Evolutionary conservation across 805 yeast genomes (phyloP).

Genomic region (Candida oleophila): DNA sequence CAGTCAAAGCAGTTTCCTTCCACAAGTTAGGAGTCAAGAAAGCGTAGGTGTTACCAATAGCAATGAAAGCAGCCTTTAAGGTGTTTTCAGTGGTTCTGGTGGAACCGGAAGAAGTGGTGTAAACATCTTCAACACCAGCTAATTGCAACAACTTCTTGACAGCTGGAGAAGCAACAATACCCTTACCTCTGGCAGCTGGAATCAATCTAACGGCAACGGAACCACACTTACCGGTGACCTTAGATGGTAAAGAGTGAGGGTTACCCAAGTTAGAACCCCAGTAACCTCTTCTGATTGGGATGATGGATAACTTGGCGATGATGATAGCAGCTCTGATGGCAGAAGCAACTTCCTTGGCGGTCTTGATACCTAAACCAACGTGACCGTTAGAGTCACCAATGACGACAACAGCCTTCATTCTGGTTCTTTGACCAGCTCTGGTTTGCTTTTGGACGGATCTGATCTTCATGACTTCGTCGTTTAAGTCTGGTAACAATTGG

Average conservation of each 20-base stretch:
- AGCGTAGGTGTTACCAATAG: conserved; percentile 99
- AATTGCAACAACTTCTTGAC: conserved; percentile 98
- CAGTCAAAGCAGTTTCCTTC: conserved; percentile 78
- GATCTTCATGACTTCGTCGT: conserved; percentile 99
- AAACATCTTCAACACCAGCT: conserved; percentile 99
- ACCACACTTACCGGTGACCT: conserved; percentile 99
- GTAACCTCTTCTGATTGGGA: conserved; percentile 99
- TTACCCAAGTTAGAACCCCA: conserved; percentile 99
- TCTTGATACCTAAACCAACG: conserved; percentile 99
- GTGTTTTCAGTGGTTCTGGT: conserved; percentile 99
- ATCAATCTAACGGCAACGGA: conserved; percentile 97
- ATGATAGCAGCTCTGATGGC: conserved; percentile 99
- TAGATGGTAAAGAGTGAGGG: conserved; percentile 97
- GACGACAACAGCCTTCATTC: conserved; percentile 99
- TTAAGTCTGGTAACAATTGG: conserved; percentile 89
- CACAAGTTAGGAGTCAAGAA: conserved; percentile 99
- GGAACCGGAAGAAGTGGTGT: conserved; percentile 97
- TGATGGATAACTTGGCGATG: conserved; percentile 97
- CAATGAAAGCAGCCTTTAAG: conserved; percentile 98
- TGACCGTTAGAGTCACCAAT: conserved; percentile 99
- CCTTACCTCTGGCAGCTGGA: conserved; percentile 99
- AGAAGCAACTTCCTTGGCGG: conserved; percentile 99
- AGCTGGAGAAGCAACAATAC: conserved; percentile 99
- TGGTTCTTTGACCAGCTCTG: conserved; percentile 99
- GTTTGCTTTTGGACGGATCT: conserved; percentile 99